A percentile compares a stretch with the other conserved stretches of the same genome.
These are phyloP conservation scores for Erodium maritimum DNA, from an alignment of 345 rosid genomes.

Conservation along the genomic window DNA sequence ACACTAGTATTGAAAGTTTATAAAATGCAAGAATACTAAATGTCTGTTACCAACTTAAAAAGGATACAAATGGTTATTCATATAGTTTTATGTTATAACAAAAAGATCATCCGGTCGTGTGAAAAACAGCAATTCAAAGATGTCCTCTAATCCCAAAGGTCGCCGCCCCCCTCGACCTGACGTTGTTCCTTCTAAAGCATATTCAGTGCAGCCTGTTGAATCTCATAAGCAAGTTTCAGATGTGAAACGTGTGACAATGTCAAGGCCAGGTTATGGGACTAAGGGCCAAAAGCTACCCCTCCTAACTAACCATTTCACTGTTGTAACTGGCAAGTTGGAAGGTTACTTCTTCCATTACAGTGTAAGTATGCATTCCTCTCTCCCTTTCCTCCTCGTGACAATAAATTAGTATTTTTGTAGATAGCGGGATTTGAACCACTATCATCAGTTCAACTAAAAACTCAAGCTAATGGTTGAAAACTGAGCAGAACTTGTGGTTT, in stretches of 20 bases:
- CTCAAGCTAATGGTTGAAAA: too few relatives aligned
- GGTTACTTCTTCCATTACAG: slow-evolving; percentile 33
- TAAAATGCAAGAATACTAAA: too few relatives aligned
- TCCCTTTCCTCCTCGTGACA: neutral
- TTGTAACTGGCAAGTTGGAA: slow-evolving; percentile 16
- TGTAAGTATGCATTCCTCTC: slow-evolving; percentile 11
- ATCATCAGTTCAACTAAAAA: too few relatives aligned
- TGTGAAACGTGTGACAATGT: slow-evolving; percentile 23
- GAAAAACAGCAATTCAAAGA: too few relatives aligned
- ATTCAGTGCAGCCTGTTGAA: slow-evolving; percentile 1
- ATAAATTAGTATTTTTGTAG: too few relatives aligned
- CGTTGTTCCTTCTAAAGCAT: slow-evolving; percentile 18
- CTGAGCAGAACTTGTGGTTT: neutral
- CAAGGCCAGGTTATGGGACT: slow-evolving; percentile 27
- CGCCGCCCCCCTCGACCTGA: slow-evolving; percentile 26
- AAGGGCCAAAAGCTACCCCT: slow-evolving; percentile 25
- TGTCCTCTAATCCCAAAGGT: slow-evolving; percentile 9
- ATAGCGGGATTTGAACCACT: too few relatives aligned
- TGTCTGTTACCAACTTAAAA: too few relatives aligned
- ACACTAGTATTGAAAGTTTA: too few relatives aligned
- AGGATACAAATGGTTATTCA: too few relatives aligned
- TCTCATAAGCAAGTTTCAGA: slow-evolving; percentile 13
- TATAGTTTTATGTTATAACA: too few relatives aligned
- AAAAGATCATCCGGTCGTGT: neutral
- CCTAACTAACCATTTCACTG: slow-evolving; percentile 36